Base-by-base conservation (phyloP, 345 rosid species). In the Euphorbia peplus region DNA sequence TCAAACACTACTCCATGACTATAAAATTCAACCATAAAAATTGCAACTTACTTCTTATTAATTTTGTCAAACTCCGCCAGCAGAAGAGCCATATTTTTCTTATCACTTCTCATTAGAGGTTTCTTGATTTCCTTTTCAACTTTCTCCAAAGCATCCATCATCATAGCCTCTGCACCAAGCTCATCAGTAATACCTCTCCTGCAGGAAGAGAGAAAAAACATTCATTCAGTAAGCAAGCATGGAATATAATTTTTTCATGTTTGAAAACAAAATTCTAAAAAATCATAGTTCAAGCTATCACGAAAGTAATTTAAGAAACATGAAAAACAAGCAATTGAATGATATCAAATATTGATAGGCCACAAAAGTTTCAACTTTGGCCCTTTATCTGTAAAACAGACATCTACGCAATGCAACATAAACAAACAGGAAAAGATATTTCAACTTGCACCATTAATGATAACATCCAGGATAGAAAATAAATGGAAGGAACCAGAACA, bases 71-170 rank as follows among this genome's bases (percentile, higher is more conserved):
- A 95, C 60, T 95, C 99, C 19, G 90, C 89, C 79, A 75, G 63
- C 30, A 95, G 85, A 82, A 92, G 87, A 68, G 88, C 83, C 98
- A 92, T 92, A 75, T 85, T 92, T 80, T 88, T 85, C 92, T 90
- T 85, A 71, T 95, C 99, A 44, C 81, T 72, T 85, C 98, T 88
- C 92, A 95, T 63, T 47, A 95, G 92, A 81, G 98, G 98, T 74
- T 90, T 88, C 85, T 95, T 92, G 28, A 90, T 82, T 66, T 95
- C 95, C 32, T 85, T 88, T 65, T 95, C 99, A 64, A 92, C 86
- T 78, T 95, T 95, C 64, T 92, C 99, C 76, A 95, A 69, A 59
- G 98, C 97, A 72, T 88, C 96, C 71, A 95, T 85, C 96, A 90
- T 92, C 99, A 90, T 85, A 67, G 86, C 86, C 87, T 95, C 99